These are phyloP conservation scores for Vicia faba DNA, from an alignment of 306 rosid genomes.

Conservation along the genomic window DNA sequence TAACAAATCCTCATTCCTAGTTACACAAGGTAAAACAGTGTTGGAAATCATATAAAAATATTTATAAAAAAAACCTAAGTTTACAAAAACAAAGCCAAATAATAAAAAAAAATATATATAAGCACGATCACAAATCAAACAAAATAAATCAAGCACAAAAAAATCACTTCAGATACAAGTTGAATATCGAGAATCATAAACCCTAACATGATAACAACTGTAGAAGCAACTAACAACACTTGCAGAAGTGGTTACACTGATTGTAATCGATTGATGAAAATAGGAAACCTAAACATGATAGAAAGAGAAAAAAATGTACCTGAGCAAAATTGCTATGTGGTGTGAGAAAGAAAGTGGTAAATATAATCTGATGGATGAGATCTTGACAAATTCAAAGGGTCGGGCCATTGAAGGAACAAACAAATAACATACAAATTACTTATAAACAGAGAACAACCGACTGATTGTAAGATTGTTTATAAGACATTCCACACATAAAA, in stretches of 20 bases:
- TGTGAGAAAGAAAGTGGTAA: background rate
- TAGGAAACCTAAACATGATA: conserved; percentile 21
- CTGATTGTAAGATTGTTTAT: too few relatives aligned
- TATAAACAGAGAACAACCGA: too few relatives aligned
- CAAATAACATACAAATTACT: too few relatives aligned
- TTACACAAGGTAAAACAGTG: too few relatives aligned
- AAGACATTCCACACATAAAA: too few relatives aligned
- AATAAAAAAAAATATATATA: background rate
- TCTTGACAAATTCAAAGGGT: too few relatives aligned
- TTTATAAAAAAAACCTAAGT: background rate
- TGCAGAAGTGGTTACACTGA: background rate
- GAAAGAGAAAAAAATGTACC: background rate
- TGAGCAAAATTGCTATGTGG: background rate
- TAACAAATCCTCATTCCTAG: too few relatives aligned
- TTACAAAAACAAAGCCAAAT: background rate
- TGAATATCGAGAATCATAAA: background rate
- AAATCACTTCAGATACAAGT: background rate
- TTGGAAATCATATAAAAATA: too few relatives aligned
- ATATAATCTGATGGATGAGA: conserved; percentile 10
- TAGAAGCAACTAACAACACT: background rate
- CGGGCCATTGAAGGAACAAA: too few relatives aligned
- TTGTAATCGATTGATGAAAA: conserved; percentile 8
- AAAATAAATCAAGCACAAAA: too few relatives aligned
- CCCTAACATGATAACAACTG: background rate
- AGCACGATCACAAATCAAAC: background rate